phyloP scores from a whole-genome alignment of 2,329 filamentous ascomycete species.

The Fusarium sarcochroum region DNA sequence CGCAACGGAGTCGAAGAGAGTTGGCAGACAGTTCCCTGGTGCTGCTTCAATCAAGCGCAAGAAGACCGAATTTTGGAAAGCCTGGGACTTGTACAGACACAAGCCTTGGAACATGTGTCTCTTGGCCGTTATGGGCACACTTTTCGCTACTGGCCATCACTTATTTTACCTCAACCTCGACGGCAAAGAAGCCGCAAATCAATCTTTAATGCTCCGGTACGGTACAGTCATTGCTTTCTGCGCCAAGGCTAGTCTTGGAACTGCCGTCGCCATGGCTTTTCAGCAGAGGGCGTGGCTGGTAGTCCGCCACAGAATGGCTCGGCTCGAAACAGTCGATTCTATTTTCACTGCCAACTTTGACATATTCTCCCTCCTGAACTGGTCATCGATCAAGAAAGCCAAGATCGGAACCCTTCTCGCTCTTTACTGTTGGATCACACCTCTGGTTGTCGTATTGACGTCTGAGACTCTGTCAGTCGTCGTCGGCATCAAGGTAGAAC shows the following conservation, averaged over 20 bases:
- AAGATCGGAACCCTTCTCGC: slow-evolving; percentile 12
- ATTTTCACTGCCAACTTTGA: slow-evolving; percentile 19
- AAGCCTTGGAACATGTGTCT: slow-evolving; percentile 20
- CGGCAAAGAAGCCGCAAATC: background rate
- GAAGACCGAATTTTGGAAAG: background rate
- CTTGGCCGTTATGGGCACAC: background rate
- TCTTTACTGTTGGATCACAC: slow-evolving; percentile 1
- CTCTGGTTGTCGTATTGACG: background rate
- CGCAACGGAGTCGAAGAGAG: background rate
- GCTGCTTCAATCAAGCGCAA: background rate
- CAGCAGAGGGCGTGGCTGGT: slow-evolving; percentile 11
- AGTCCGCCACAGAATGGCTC: background rate
- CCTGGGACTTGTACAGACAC: background rate
- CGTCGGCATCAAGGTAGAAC: accelerated
- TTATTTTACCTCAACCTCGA: background rate
- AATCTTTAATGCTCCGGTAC: slow-evolving; percentile 12
- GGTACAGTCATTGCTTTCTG: slow-evolving; percentile 10
- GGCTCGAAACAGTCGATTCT: background rate
- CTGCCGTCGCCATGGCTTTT: background rate
- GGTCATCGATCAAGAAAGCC: background rate
- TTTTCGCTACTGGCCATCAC: slow-evolving; percentile 13
- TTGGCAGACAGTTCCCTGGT: background rate
- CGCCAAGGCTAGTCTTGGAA: slow-evolving; percentile 9
- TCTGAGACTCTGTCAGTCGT: background rate
- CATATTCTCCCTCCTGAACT: background rate